phyloP scores from a whole-genome alignment of 148 eudicot genomes.

The Polygonum maritimum region DNA sequence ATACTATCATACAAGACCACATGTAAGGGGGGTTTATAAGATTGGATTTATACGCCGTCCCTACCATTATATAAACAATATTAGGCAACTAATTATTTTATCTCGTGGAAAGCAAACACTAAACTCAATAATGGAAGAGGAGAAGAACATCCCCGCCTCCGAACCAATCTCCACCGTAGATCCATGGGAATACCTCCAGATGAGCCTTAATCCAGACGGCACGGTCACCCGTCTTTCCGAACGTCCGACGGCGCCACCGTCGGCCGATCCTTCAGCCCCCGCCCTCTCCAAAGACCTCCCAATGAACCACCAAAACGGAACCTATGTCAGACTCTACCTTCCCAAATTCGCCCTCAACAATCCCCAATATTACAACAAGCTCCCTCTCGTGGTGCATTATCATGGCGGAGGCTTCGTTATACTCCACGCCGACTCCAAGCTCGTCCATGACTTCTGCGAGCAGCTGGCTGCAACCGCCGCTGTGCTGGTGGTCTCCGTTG shows the following conservation, averaged over 20 bases:
- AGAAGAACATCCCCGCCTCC: not conserved
- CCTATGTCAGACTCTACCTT: conserved; percentile 56
- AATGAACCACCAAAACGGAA: conserved; percentile 32
- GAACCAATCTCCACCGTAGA: conserved; percentile 20
- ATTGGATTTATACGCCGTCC: too few relatives aligned
- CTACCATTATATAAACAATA: too few relatives aligned
- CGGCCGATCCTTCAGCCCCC: conserved; percentile 11
- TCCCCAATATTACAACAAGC: conserved; percentile 19
- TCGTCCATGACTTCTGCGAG: conserved; percentile 41
- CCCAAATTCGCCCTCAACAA: conserved; percentile 17
- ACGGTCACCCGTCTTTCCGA: conserved; percentile 33
- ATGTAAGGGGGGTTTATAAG: too few relatives aligned
- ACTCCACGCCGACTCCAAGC: conserved; percentile 31
- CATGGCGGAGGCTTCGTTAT: conserved; percentile 73
- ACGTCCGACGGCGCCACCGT: not conserved
- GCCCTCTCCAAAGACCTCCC: conserved; percentile 48
- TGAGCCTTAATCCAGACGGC: conserved; percentile 58
- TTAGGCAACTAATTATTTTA: too few relatives aligned
- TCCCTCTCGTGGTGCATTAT: conserved; percentile 50
- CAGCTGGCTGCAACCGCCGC: conserved; percentile 26
- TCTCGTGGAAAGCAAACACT: too few relatives aligned
- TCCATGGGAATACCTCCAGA: conserved; percentile 48
- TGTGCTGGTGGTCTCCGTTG: conserved; percentile 49
- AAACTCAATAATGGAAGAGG: not conserved
- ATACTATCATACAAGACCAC: too few relatives aligned